A percentile compares a stretch with the other conserved stretches of the same genome.
Evolutionary conservation across 768 basidiomycete genomes (phyloP).

Genomic region (Trametopsis cervina): DNA sequence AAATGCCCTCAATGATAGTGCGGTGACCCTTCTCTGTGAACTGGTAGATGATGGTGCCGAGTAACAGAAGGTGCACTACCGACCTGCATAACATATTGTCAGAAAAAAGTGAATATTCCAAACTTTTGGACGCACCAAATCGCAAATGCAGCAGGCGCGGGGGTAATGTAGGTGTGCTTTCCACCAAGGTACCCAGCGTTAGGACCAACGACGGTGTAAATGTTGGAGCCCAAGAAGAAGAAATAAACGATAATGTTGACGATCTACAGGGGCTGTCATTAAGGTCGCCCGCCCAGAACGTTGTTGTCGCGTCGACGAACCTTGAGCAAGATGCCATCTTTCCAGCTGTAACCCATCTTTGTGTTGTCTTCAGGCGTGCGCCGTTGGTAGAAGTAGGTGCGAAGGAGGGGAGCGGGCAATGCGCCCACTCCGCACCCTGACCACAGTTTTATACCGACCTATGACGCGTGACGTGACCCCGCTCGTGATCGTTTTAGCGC

Average conservation of each 20-base stretch:
- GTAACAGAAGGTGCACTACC: constrained; percentile 82
- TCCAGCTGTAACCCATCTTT: constrained; percentile 44
- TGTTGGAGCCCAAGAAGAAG: constrained; percentile 83
- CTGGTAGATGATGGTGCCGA: constrained; percentile 88
- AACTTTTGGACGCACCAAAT: constrained; percentile 70
- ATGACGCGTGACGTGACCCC: too few species aligned
- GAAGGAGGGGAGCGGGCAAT: constrained; percentile 2
- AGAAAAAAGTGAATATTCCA: too few species aligned
- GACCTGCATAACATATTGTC: constrained; percentile 41
- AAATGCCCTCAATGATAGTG: constrained; percentile 78
- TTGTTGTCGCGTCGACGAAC: constrained; percentile 23
- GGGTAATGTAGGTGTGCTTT: constrained; percentile 90
- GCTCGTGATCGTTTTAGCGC: too few species aligned
- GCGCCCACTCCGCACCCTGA: too few species aligned
- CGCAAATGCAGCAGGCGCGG: constrained; percentile 89
- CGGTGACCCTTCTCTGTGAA: constrained; percentile 74
- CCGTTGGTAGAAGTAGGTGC: not conserved
- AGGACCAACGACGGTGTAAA: constrained; percentile 78
- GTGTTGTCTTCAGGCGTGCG: not conserved
- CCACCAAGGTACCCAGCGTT: constrained; percentile 62
- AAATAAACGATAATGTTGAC: constrained; percentile 80
- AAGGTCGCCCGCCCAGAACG: too few species aligned
- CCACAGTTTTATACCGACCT: too few species aligned
- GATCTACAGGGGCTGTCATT: constrained; percentile 38
- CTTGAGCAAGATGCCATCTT: constrained; percentile 79